Conservation (phyloP, 116 monocot genomes). For the Zostera marina region DNA sequence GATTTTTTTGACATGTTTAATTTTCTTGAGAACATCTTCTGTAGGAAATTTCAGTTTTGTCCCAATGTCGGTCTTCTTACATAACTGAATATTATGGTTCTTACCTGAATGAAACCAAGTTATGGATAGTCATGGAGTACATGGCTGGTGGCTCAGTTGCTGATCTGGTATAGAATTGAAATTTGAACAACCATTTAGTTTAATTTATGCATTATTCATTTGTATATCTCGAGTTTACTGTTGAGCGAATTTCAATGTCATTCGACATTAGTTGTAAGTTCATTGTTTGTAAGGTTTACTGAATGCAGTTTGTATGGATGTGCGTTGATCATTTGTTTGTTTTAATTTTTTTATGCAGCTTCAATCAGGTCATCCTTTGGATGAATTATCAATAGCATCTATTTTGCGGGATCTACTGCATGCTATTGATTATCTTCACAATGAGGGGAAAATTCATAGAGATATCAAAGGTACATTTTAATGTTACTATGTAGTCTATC, state of each 20-base stretch:
- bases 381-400: conserved; percentile 89
- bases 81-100: conserved; percentile 86
- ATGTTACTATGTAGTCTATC: neutral
- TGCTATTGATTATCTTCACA: conserved; percentile 94
- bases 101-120: conserved; percentile 82
- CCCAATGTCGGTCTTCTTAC: conserved; percentile 31
- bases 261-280: too few species aligned
- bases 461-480: conserved; percentile 72
- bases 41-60: conserved; percentile 34
- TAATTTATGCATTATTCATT: too few species aligned
- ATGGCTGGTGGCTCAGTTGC: conserved; percentile 98
- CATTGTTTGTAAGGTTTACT: neutral
- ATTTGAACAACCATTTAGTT: too few species aligned
- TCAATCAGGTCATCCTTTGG: conserved; percentile 81
- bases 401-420: conserved; percentile 75
- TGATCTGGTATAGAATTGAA: conserved; percentile 46
- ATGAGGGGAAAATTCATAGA: conserved; percentile 93
- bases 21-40: conserved; percentile 4
- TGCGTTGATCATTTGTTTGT: neutral
- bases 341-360: conserved; percentile 27
- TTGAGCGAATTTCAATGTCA: too few species aligned
- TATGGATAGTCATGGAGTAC: conserved; percentile 95
- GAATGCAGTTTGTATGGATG: neutral
- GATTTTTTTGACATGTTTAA: conserved; percentile 1
- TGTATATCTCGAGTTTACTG: too few species aligned